These are phyloP conservation scores for Debaryomycetaceae sp. DNA, from an alignment of 1,139 yeast species.

Conservation along the genomic window DNA sequence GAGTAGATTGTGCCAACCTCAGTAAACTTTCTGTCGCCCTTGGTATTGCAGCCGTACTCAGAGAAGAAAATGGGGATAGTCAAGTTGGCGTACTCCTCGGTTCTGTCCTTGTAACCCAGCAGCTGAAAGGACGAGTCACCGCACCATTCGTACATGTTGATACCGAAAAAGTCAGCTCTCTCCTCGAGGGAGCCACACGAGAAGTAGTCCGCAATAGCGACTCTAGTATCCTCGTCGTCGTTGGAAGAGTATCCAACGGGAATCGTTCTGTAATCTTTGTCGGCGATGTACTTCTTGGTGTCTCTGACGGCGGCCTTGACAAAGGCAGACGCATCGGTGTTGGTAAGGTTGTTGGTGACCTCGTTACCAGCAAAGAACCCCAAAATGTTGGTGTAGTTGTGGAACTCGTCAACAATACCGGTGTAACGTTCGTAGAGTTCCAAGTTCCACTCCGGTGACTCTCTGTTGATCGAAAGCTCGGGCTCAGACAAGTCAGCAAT, in stretches of 20 bases:
- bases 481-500: conserved; percentile 88
- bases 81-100: conserved; percentile 56
- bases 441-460: conserved; percentile 68
- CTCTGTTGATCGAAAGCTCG: conserved; percentile 67
- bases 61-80: conserved; percentile 81
- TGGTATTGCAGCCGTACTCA: conserved; percentile 76
- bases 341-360: conserved; percentile 53
- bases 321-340: conserved; percentile 68
- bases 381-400: conserved; percentile 73
- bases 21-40: conserved; percentile 57
- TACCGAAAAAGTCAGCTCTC: conserved; percentile 85
- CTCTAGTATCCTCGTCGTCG: conserved; percentile 67
- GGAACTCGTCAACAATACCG: conserved; percentile 76
- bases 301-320: conserved; percentile 91
- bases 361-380: conserved; percentile 97
- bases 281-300: conserved; percentile 72
- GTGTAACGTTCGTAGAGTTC: conserved; percentile 71
- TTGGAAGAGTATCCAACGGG: conserved; percentile 96
- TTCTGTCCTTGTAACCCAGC: conserved; percentile 68
- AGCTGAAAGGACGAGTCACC: conserved; percentile 61
- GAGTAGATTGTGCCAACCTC: conserved; percentile 56
- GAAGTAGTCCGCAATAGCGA: conserved; percentile 75
- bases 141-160: conserved; percentile 93
- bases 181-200: conserved; percentile 66
- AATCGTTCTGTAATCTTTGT: conserved; percentile 60